Conservation (phyloP, 176 grass and related monocot species). For the Carex littledalei region DNA sequence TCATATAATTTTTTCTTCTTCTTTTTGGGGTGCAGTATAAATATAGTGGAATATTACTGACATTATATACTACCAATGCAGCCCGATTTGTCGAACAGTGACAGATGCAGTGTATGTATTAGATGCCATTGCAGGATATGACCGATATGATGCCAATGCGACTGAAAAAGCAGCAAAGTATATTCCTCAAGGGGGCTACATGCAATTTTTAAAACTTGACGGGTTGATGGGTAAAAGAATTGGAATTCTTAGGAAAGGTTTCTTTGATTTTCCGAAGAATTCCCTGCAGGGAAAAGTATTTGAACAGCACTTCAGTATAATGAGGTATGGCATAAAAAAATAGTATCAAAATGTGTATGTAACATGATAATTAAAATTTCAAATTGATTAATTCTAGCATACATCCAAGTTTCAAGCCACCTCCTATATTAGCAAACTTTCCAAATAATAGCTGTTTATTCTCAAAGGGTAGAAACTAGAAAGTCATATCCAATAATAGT, state of each 20-base stretch:
- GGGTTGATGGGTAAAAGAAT: constrained; percentile 48
- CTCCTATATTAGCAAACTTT: background rate
- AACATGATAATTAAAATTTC: background rate
- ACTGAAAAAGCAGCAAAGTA: constrained; percentile 33
- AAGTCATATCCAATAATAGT: background rate
- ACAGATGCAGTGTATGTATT: constrained; percentile 48
- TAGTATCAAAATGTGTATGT: background rate
- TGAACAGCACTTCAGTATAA: constrained; percentile 33
- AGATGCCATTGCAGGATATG: constrained; percentile 46
- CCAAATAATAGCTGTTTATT: background rate
- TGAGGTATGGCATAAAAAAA: constrained; percentile 17
- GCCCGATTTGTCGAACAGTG: constrained; percentile 53
- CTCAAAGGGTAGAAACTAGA: background rate
- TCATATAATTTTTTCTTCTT: background rate
- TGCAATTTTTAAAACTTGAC: constrained; percentile 44
- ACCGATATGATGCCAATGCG: constrained; percentile 26
- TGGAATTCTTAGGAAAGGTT: constrained; percentile 17
- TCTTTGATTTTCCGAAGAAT: constrained; percentile 30
- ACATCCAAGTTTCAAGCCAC: background rate
- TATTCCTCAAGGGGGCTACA: constrained; percentile 51
- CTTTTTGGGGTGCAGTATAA: background rate
- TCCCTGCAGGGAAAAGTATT: constrained; percentile 23
- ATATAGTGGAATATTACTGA: constrained; percentile 1
- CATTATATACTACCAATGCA: constrained; percentile 7
- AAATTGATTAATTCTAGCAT: background rate